A percentile compares a stretch with the other conserved stretches of the same genome.
phyloP scores from a whole-genome alignment of 306 rosid genomes.

The Lagenaria siceraria region DNA sequence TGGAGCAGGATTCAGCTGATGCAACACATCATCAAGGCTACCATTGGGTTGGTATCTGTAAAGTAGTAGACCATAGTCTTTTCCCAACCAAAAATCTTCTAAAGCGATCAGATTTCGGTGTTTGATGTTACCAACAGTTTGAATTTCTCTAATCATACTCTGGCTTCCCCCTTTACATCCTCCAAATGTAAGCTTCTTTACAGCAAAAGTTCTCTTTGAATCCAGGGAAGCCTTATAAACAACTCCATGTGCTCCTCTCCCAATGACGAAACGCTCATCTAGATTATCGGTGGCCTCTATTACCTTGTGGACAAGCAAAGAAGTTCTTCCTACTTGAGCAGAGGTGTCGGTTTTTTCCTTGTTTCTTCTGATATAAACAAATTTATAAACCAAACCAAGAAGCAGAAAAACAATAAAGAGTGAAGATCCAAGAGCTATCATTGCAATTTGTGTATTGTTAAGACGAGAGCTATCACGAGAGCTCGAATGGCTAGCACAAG shows the following conservation, averaged over 20 bases:
- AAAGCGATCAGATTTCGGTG: conserved; percentile 66
- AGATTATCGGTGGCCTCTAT: conserved; percentile 56
- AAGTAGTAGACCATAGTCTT: conserved; percentile 53
- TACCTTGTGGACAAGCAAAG: conserved; percentile 27
- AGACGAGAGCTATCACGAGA: conserved; percentile 15
- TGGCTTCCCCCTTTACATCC: conserved; percentile 26
- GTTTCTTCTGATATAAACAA: conserved; percentile 15
- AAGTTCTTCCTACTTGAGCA: conserved; percentile 23
- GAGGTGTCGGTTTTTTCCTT: conserved; percentile 18
- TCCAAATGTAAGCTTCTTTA: conserved; percentile 47
- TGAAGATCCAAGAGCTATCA: conserved; percentile 50
- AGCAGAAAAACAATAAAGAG: conserved; percentile 22
- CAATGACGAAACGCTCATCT: conserved; percentile 43
- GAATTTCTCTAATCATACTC: conserved; percentile 60
- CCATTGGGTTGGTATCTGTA: conserved; percentile 34
- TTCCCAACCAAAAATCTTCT: conserved; percentile 50
- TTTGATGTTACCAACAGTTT: conserved; percentile 46
- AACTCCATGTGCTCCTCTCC: conserved; percentile 81
- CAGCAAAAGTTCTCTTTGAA: conserved; percentile 39
- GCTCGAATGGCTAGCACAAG: conserved; percentile 27
- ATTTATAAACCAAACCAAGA: conserved; percentile 23
- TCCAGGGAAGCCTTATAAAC: conserved; percentile 54
- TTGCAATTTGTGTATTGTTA: conserved; percentile 21
- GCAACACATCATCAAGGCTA: conserved; percentile 38
- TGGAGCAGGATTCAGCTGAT: conserved; percentile 32